Evolutionary conservation across 805 yeast genomes (phyloP).

Genomic region (Ogataea pilisensis): DNA sequence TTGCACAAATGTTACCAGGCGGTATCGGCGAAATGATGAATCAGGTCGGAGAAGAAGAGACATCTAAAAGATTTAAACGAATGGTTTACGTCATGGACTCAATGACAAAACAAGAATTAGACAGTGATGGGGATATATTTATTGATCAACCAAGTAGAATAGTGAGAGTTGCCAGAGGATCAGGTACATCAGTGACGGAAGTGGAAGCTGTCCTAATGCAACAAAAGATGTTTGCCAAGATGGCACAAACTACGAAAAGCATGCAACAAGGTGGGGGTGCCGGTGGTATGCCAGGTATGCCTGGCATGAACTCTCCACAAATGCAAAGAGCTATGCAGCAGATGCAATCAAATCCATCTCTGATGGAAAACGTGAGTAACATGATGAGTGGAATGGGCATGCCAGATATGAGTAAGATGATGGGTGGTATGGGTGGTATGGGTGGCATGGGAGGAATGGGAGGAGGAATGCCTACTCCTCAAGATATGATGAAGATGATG

Average conservation of each 20-base stretch:
- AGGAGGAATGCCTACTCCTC: constrained; percentile 40
- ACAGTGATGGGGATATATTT: constrained; percentile 81
- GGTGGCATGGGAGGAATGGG: constrained; percentile 27
- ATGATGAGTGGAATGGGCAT: constrained; percentile 73
- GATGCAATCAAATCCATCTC: constrained; percentile 65
- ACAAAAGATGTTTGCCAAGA: constrained; percentile 88
- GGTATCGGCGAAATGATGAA: constrained; percentile 80
- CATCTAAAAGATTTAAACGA: constrained; percentile 74
- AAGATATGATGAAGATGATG: constrained; percentile 42
- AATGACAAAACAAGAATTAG: constrained; percentile 89
- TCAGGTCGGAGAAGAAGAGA: constrained; percentile 89
- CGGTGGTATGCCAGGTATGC: constrained; percentile 48
- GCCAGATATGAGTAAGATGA: constrained; percentile 65
- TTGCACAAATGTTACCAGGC: constrained; percentile 93
- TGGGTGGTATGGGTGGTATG: constrained; percentile 54
- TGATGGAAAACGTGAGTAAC: constrained; percentile 69
- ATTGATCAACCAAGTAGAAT: constrained; percentile 79
- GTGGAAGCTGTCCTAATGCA: constrained; percentile 90
- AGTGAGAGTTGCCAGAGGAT: constrained; percentile 87
- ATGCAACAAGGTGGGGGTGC: constrained; percentile 41
- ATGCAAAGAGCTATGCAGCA: constrained; percentile 50
- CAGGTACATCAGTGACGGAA: constrained; percentile 88
- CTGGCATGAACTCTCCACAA: constrained; percentile 30
- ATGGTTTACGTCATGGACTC: constrained; percentile 94
- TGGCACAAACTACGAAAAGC: constrained; percentile 75